Percentiles rank a stretch among this genome's conserved stretches.
Evolutionary conservation across 1,284 basidiomycete species (phyloP).

Genomic region (Trichosporon sp.): DNA sequence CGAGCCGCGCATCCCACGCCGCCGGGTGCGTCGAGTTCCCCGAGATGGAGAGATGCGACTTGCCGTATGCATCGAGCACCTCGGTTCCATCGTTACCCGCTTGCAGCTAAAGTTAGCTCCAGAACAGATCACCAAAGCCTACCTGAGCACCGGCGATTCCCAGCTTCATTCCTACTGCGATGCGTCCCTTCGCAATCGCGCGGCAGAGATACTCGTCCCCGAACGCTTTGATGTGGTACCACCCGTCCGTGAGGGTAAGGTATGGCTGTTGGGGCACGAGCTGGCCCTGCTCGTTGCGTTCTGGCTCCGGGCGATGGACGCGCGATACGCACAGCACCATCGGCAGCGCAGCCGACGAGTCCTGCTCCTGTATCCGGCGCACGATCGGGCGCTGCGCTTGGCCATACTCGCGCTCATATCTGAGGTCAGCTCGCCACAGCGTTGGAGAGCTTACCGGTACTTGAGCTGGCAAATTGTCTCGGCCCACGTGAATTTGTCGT

Average conservation of each 20-base stretch:
- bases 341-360: conserved; percentile 63
- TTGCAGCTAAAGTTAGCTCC: conserved; percentile 62
- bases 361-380: conserved; percentile 66
- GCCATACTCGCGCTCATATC: conserved; percentile 88
- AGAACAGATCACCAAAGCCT: conserved; percentile 36
- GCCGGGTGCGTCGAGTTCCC: conserved; percentile 86
- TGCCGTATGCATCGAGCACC: conserved; percentile 75
- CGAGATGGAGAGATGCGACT: conserved; percentile 67
- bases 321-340: conserved; percentile 83
- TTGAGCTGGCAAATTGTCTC: conserved; percentile 79
- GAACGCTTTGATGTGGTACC: conserved; percentile 81
- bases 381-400: conserved; percentile 76
- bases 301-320: conserved; percentile 63
- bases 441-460: conserved; percentile 67
- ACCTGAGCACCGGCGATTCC: conserved; percentile 78
- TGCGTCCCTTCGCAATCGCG: conserved; percentile 68
- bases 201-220: conserved; percentile 73
- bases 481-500: conserved; percentile 71
- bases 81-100: conserved; percentile 76
- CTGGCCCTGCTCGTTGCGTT: conserved; percentile 57
- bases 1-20: conserved; percentile 84
- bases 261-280: conserved; percentile 51
- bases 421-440: conserved; percentile 47
- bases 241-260: conserved; percentile 90
- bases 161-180: conserved; percentile 80